Conservation (phyloP, 2,329 filamentous ascomycete species). For the Gremmenia infestans region DNA sequence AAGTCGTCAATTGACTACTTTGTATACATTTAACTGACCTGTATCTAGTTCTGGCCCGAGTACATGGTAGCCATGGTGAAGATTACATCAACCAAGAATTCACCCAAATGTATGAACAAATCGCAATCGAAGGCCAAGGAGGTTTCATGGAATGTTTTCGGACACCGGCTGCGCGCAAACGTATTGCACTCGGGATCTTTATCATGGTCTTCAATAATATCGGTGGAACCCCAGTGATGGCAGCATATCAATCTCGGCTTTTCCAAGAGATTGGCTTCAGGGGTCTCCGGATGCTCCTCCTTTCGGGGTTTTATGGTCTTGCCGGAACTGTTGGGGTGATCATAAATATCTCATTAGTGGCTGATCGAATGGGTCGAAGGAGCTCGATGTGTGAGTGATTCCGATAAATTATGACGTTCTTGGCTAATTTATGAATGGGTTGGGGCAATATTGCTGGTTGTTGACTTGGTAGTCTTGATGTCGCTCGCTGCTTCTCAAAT, state of each 20-base stretch:
- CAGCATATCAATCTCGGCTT: conserved; percentile 17
- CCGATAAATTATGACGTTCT: not conserved
- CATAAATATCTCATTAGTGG: conserved; percentile 29
- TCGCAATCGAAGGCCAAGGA: conserved; percentile 6
- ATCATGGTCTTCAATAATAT: conserved; percentile 24
- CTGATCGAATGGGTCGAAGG: conserved; percentile 31
- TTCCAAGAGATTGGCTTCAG: conserved; percentile 9
- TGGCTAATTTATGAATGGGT: conserved; percentile 14
- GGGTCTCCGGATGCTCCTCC: conserved; percentile 4
- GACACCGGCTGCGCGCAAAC: not conserved
- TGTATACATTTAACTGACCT: too few species aligned
- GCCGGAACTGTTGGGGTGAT: conserved; percentile 21
- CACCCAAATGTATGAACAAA: conserved; percentile 31
- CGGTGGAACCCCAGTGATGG: conserved; percentile 32
- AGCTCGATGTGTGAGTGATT: conserved; percentile 20
- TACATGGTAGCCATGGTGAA: not conserved
- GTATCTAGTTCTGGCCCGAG: not conserved
- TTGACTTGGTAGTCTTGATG: conserved; percentile 24
- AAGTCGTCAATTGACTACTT: too few species aligned
- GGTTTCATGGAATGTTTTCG: too few species aligned
- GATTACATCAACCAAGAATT: not conserved
- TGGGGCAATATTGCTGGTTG: conserved; percentile 17
- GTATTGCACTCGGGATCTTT: conserved; percentile 7
- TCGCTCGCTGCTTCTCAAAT: conserved; percentile 2
- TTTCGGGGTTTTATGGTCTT: conserved; percentile 11